These are phyloP conservation scores for Silybum marianum DNA, from an alignment of 129 eudicot species.

Conservation along the genomic window DNA sequence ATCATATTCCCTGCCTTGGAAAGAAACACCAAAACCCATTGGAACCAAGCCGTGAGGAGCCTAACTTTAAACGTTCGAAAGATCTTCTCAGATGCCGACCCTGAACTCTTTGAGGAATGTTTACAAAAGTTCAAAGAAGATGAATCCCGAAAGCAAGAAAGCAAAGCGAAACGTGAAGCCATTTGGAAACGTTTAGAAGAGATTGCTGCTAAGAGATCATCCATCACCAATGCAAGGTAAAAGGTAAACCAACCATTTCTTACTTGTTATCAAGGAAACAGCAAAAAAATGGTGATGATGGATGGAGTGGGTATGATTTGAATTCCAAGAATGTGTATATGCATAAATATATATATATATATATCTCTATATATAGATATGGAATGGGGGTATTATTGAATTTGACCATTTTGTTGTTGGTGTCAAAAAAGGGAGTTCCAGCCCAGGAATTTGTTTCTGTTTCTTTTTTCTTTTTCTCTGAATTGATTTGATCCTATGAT, in stretches of 20 bases:
- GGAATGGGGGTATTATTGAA: slow-evolving; percentile 35
- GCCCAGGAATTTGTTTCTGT: slow-evolving; percentile 14
- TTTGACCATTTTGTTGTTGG: slow-evolving; percentile 38
- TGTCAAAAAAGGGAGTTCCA: slow-evolving; percentile 30
- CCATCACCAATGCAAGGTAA: slow-evolving; percentile 22
- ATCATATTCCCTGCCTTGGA: slow-evolving; percentile 76
- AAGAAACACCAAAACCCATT: slow-evolving; percentile 66
- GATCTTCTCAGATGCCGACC: slow-evolving; percentile 67
- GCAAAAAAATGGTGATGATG: background rate
- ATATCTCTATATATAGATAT: slow-evolving; percentile 22
- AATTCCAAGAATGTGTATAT: slow-evolving; percentile 48
- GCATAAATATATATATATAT: slow-evolving; percentile 25
- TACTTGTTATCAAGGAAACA: background rate
- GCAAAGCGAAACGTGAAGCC: slow-evolving; percentile 54
- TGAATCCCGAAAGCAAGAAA: slow-evolving; percentile 58
- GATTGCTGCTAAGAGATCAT: slow-evolving; percentile 55
- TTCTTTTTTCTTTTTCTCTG: background rate
- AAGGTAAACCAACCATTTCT: background rate
- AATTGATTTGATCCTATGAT: slow-evolving; percentile 19
- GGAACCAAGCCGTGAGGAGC: slow-evolving; percentile 83
- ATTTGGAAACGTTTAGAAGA: slow-evolving; percentile 76
- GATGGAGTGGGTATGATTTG: slow-evolving; percentile 16
- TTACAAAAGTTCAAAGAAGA: slow-evolving; percentile 63
- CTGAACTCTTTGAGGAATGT: slow-evolving; percentile 76
- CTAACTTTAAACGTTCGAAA: slow-evolving; percentile 72